Percentiles rank a stretch among this genome's conserved stretches.
These are phyloP conservation scores for Trichoderma cornu-damae DNA, from an alignment of 2,329 filamentous ascomycete genomes.

Conservation along the genomic window DNA sequence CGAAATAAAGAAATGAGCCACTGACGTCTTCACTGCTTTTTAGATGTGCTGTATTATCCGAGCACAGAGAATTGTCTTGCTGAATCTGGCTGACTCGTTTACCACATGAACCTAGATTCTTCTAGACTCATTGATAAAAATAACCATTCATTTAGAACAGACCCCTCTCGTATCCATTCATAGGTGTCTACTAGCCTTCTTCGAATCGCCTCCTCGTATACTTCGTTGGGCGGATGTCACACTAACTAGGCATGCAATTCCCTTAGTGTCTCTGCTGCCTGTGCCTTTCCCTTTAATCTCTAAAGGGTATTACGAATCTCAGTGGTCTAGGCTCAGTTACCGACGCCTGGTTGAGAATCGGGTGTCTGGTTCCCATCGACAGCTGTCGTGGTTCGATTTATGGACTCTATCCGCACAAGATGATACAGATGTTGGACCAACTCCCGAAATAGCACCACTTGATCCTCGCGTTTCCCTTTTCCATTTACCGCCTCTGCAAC, in stretches of 20 bases:
- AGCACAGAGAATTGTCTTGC: conserved; percentile 33
- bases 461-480: conserved; percentile 8
- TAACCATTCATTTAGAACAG: conserved; percentile 22
- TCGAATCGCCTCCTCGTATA: conserved; percentile 23
- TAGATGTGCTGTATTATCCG: conserved; percentile 27
- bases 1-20: conserved; percentile 34
- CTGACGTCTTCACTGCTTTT: accelerated
- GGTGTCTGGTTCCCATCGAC: background rate
- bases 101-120: conserved; percentile 29
- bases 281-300: background rate
- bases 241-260: conserved; percentile 23
- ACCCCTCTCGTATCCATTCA: conserved; percentile 26
- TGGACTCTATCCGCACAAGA: conserved; percentile 5
- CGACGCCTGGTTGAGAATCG: background rate
- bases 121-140: conserved; percentile 4
- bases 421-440: conserved; percentile 19
- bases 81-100: conserved; percentile 28
- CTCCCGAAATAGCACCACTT: conserved; percentile 12
- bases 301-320: background rate
- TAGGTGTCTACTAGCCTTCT: conserved; percentile 25
- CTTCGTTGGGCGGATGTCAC: conserved; percentile 9
- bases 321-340: background rate
- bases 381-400: background rate
- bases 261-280: conserved; percentile 9
- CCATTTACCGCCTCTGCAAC: conserved; percentile 19